Base-by-base conservation (phyloP, 208 protist species). In the Blastocrithidia nonstop region DNA sequence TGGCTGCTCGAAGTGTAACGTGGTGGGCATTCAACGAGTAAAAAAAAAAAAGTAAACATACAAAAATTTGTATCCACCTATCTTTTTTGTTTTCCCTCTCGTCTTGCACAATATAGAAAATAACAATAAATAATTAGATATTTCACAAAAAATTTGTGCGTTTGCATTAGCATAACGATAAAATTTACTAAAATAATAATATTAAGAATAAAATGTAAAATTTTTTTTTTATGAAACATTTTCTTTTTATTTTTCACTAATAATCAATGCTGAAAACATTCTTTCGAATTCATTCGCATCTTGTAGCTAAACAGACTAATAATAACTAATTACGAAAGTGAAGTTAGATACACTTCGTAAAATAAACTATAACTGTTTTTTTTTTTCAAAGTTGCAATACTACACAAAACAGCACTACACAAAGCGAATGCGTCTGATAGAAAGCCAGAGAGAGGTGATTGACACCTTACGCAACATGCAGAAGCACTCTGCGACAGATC, bases 361-460 rank as follows among this genome's bases (percentile, higher is more conserved):
- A 2, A n/a, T 1, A 27, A 7, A 19, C 3, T 32, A 47, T 43
- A 47, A 44, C 15, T 45, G 50, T 47, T 32, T 52, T 45, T 26
- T 57, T 52, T 52, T 43, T 31, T 44, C 38, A 20, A 26, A 49
- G 3, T 23, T 5, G 24, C 24, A 23, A 4, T 48, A 1, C 26
- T 13, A 31, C 9, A 23, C 19, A 5, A 6, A 11, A 6, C 21
- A 53, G n/a, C n/a, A n/a, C n/a, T 11, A 35, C 29, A 35, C 29
- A 35, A n/a, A 35, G 11, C 11, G 7, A 11, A 91, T 92, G 83
- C 61, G 71, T 7, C 57, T 91, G 28, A 52, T 91, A 38, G 61
- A 86, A 25, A 69, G 66, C 22, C 78, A 87, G 57, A 61, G 57
- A 50, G 75, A 86, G 38, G 59, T 92, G 27, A 53, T 81, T n/a